phyloP scores from a whole-genome alignment of 2,329 filamentous ascomycete genomes.

The Metarhizium album region DNA sequence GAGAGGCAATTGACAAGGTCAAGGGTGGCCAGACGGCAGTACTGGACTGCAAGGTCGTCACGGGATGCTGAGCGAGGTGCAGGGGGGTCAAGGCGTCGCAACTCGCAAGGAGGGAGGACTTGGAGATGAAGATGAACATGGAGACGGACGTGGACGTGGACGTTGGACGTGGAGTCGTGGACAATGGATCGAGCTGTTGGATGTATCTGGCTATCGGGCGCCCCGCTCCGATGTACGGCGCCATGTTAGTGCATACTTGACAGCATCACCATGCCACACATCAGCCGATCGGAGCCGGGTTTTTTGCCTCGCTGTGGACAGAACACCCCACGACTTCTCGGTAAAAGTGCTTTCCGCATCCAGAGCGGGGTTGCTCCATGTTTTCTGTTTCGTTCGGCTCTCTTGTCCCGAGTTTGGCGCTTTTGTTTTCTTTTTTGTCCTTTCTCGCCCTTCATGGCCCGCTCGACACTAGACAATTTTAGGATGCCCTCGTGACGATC shows the following conservation, averaged over 20 bases:
- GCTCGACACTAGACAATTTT: background rate
- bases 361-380: background rate
- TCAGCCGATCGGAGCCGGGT: too few relatives aligned
- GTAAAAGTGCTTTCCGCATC: background rate
- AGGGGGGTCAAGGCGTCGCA: too few relatives aligned
- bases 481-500: constrained; percentile 3
- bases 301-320: too few relatives aligned
- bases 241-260: too few relatives aligned
- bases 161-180: too few relatives aligned
- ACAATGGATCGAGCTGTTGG: too few relatives aligned
- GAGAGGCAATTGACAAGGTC: constrained; percentile 32
- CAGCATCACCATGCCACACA: background rate
- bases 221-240: too few relatives aligned
- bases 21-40: constrained; percentile 41
- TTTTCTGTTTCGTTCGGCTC: background rate
- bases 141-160: too few relatives aligned
- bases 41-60: constrained; percentile 39
- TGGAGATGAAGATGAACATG: too few relatives aligned
- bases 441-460: background rate
- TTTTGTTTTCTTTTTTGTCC: background rate
- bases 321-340: background rate
- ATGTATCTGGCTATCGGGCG: too few relatives aligned
- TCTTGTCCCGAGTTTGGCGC: background rate
- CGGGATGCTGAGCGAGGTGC: constrained; percentile 25
- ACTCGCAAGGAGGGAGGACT: too few relatives aligned